Evolutionary conservation across 1,284 basidiomycete species (phyloP).

Genomic region (Sporisorium sorghi): DNA sequence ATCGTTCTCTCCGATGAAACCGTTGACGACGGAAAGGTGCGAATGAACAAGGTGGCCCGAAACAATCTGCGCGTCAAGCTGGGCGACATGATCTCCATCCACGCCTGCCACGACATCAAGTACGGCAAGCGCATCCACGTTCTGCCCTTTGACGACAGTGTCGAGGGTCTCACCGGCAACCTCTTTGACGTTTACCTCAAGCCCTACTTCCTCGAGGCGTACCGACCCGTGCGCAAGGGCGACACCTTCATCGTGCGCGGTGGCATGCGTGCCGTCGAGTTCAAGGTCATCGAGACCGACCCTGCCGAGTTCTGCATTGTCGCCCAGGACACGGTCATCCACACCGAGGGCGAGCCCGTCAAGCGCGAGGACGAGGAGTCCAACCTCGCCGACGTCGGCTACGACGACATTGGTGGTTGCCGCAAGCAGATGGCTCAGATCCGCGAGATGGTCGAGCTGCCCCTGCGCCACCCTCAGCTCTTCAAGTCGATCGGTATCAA

Average conservation of each 20-base stretch:
- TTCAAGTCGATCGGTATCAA: slow-evolving; percentile 99
- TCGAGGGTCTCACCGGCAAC: slow-evolving; percentile 96
- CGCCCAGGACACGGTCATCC: slow-evolving; percentile 95
- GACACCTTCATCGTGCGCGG: slow-evolving; percentile 99
- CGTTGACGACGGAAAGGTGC: slow-evolving; percentile 96
- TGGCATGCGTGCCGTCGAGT: slow-evolving; percentile 81
- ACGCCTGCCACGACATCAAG: slow-evolving; percentile 97
- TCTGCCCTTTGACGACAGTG: slow-evolving; percentile 96
- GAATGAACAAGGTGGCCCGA: slow-evolving; percentile 97
- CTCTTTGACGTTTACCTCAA: slow-evolving; percentile 98
- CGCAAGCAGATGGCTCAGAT: slow-evolving; percentile 99
- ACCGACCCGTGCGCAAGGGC: slow-evolving; percentile 92
- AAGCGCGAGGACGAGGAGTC: slow-evolving; percentile 99
- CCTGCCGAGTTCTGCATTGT: slow-evolving; percentile 96
- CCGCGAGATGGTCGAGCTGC: slow-evolving; percentile 97
- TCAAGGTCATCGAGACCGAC: slow-evolving; percentile 93
- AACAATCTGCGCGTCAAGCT: slow-evolving; percentile 98
- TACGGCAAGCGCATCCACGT: slow-evolving; percentile 98
- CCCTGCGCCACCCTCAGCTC: slow-evolving; percentile 95
- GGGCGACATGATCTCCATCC: slow-evolving; percentile 93
- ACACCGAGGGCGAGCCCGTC: slow-evolving; percentile 97
- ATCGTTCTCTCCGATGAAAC: slow-evolving; percentile 95
- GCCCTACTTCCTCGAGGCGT: slow-evolving; percentile 99
- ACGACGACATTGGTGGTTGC: slow-evolving; percentile 99
- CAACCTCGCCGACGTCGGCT: slow-evolving; percentile 95